phyloP scores from a whole-genome alignment of 257 asterid genomes.

The Scutellaria minor region DNA sequence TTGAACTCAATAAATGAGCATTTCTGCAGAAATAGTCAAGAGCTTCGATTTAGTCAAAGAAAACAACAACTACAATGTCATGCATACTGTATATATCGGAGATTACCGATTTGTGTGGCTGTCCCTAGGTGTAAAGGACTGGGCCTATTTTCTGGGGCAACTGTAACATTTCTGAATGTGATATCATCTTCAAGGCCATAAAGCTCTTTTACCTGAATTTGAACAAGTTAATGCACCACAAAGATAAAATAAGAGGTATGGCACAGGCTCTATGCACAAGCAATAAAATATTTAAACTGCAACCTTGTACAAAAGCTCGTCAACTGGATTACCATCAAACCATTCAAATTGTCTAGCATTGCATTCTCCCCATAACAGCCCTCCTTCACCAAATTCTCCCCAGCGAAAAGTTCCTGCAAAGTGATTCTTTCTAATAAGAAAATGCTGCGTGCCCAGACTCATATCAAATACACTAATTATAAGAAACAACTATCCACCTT shows the following conservation, averaged over 20 bases:
- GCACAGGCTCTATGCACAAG: constrained; percentile 23
- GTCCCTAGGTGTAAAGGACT: constrained; percentile 91
- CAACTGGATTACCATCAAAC: constrained; percentile 74
- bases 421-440: no score
- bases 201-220: constrained; percentile 84
- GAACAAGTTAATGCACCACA: constrained; percentile 32
- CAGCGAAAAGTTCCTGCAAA: constrained; percentile 89
- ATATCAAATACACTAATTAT: constrained; percentile 28
- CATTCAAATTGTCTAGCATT: constrained; percentile 79
- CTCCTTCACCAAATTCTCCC: constrained; percentile 99
- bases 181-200: constrained; percentile 81
- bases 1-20: constrained; percentile 20
- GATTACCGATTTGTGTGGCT: constrained; percentile 94
- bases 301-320: constrained; percentile 81
- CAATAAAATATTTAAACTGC: neutral
- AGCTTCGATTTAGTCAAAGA: neutral
- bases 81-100: constrained; percentile 20
- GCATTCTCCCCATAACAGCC: constrained; percentile 97
- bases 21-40: constrained; percentile 11
- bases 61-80: neutral
- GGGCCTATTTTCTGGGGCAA: constrained; percentile 87
- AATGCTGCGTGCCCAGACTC: no score
- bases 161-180: constrained; percentile 79
- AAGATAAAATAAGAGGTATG: neutral
- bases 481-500: constrained; percentile 15